A percentile compares a stretch with the other conserved stretches of the same genome.
Evolutionary conservation across 768 basidiomycete species (phyloP).

Genomic region (Serendipita sp.): DNA sequence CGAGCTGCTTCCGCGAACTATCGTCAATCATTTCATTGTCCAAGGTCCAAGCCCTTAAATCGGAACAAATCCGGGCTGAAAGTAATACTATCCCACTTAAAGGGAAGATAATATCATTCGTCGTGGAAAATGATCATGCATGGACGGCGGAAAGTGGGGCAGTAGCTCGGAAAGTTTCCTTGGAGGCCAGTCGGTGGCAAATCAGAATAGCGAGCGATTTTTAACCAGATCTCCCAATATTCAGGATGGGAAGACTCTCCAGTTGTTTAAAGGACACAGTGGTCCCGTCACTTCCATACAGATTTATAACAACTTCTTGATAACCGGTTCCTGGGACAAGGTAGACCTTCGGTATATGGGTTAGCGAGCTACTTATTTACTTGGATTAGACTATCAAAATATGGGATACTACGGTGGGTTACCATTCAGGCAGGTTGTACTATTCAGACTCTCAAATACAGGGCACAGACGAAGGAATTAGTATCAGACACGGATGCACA

Average conservation of each 20-base stretch:
- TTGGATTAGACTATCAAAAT: slow-evolving; percentile 57
- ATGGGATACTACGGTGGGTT: slow-evolving; percentile 58
- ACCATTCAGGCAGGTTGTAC: not conserved
- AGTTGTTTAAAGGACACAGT: slow-evolving; percentile 65
- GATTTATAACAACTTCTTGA: slow-evolving; percentile 47
- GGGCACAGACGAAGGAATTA: slow-evolving; percentile 44
- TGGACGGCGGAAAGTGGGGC: slow-evolving; percentile 86
- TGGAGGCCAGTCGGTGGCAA: slow-evolving; percentile 40
- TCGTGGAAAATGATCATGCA: slow-evolving; percentile 44
- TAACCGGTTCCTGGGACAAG: slow-evolving; percentile 93
- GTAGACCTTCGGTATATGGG: slow-evolving; percentile 19
- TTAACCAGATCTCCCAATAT: not conserved
- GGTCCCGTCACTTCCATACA: slow-evolving; percentile 79
- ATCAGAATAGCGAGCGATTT: slow-evolving; percentile 6
- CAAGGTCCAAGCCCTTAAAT: slow-evolving; percentile 58
- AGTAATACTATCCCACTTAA: slow-evolving; percentile 66
- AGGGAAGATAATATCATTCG: slow-evolving; percentile 58
- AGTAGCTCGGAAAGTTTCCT: slow-evolving; percentile 51
- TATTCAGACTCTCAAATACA: not conserved
- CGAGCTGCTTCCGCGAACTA: slow-evolving; percentile 6
- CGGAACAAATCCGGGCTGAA: slow-evolving; percentile 47
- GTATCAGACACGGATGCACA: slow-evolving; percentile 66
- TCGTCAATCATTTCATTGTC: slow-evolving; percentile 10
- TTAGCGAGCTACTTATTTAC: not conserved
- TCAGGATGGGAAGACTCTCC: slow-evolving; percentile 66